These are phyloP conservation scores for Elaeis oleifera DNA, from an alignment of 202 grass and related monocot genomes.

Conservation along the genomic window DNA sequence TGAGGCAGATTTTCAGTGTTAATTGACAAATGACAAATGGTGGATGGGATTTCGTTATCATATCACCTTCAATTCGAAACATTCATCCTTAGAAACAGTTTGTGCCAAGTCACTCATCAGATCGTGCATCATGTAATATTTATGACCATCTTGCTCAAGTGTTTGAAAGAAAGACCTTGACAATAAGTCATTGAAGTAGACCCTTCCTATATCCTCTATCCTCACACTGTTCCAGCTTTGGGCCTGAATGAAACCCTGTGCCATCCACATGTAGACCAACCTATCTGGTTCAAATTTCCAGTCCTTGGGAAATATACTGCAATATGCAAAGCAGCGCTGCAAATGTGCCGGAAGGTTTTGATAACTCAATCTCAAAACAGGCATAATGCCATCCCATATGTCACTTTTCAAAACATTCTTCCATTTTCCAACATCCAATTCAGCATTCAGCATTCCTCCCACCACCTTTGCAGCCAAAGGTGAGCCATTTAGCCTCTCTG, in stretches of 20 bases:
- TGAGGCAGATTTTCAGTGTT: constrained; percentile 14
- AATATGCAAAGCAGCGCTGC: constrained; percentile 48
- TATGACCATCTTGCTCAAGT: constrained; percentile 14
- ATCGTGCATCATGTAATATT: constrained; percentile 40
- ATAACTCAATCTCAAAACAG: constrained; percentile 41
- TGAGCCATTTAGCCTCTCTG: constrained; percentile 25
- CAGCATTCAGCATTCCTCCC: constrained; percentile 25
- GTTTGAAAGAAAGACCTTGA: constrained; percentile 43
- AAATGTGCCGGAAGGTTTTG: constrained; percentile 31
- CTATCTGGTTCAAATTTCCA: constrained; percentile 42
- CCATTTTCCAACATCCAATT: constrained; percentile 16
- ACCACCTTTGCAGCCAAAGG: constrained; percentile 33
- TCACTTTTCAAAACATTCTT: constrained; percentile 28
- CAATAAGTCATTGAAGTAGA: constrained; percentile 39
- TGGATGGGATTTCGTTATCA: constrained; percentile 10
- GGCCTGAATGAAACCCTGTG: constrained; percentile 28
- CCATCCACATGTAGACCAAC: constrained; percentile 54
- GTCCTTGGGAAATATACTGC: constrained; percentile 43
- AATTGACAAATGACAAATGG: constrained; percentile 37
- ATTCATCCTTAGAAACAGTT: constrained; percentile 33
- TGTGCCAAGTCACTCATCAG: constrained; percentile 41
- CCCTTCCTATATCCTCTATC: constrained; percentile 28
- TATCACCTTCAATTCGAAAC: constrained; percentile 28
- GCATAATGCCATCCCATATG: constrained; percentile 17
- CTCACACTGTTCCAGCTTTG: constrained; percentile 14